A percentile compares a stretch with the other conserved stretches of the same genome.
These are phyloP conservation scores for Farysia itapuensis DNA, from an alignment of 1,284 basidiomycete genomes.

Conservation along the genomic window DNA sequence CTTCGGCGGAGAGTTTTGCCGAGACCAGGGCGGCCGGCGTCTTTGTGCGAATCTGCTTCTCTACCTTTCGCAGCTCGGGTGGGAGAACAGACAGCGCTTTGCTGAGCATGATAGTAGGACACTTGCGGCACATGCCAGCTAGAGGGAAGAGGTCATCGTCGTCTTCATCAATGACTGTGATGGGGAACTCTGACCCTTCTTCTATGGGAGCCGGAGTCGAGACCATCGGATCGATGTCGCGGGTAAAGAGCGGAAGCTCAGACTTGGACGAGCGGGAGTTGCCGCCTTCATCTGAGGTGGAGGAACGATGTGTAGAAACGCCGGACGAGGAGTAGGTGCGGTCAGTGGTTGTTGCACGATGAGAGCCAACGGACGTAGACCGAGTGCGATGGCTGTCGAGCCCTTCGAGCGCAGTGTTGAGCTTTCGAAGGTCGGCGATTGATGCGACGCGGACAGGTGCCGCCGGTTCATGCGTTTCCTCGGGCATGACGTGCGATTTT, in stretches of 20 bases:
- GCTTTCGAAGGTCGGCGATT: conserved; percentile 21
- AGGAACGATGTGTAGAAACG: conserved; percentile 10
- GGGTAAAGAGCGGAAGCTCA: conserved; percentile 23
- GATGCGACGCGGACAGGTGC: conserved; percentile 27
- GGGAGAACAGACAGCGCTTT: conserved; percentile 48
- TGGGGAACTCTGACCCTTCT: neutral
- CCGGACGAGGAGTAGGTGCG: conserved; percentile 1
- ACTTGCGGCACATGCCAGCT: conserved; percentile 56
- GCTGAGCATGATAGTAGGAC: conserved; percentile 38
- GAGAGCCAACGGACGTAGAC: conserved; percentile 6
- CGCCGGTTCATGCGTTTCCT: conserved; percentile 15
- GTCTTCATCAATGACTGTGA: conserved; percentile 10
- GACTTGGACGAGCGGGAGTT: conserved; percentile 10
- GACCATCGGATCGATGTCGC: conserved; percentile 7
- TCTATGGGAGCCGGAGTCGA: neutral
- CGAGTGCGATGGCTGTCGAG: conserved; percentile 18
- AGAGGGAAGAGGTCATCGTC: conserved; percentile 44
- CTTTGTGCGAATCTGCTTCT: conserved; percentile 35
- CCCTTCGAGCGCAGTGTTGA: conserved; percentile 23
- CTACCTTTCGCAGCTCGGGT: conserved; percentile 50
- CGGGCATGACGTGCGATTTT: conserved; percentile 1
- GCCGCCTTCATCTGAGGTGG: conserved; percentile 10
- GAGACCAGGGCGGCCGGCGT: conserved; percentile 10
- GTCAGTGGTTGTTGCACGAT: neutral
- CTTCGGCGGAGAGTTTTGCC: conserved; percentile 24